Base-by-base conservation (phyloP, 2,329 filamentous ascomycete genomes). In the Neurospora crassa region DNA sequence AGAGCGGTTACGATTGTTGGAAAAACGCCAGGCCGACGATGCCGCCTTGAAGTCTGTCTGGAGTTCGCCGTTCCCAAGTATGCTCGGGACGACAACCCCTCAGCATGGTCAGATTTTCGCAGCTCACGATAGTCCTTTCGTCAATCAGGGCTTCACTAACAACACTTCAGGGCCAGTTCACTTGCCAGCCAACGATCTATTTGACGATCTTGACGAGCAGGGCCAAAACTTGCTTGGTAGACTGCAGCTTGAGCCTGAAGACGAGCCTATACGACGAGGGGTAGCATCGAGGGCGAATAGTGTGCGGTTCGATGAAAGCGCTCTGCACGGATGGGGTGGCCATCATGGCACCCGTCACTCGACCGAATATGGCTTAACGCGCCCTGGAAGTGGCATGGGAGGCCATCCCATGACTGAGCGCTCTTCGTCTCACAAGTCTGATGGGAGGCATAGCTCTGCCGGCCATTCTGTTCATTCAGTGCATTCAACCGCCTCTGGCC, bases 251-350 rank as follows among this genome's bases (percentile, higher is more conserved):
- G 95, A 97, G 74, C 87, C 91, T 5, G 94, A 97, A 73, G 94
- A 98, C 74, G 92, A 94, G 78, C 92, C 92, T 41, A 90, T 93
- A 71, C 89, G 93, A 45, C 89, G 95, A 74, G 93, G 96, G 70
- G 93, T 92, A 24, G 91, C 93, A 20, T 99, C 96, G 20, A 88
- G 96, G 76, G 95, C 96, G 68, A 98, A 98, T 79, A 98, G 96
- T 78, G 96, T 99, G 76, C 92, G 96, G 45, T 99, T 99, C 77
- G 96, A 98, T 78, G 95, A 98, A 79, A 97, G 93, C 78, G 94
- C 95, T 16, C 89, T 97, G 76, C 94, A 97, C 76, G 92, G 93
- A 68, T 96, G 96, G 88, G 91, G 90, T 47, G 83, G 83, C 45
- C 93, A 97, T 78, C 89, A 89, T 74, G 92, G 91, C 72, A 37